Conservation (phyloP, 2,329 filamentous ascomycete species). For the Microdochium nivale region DNA sequence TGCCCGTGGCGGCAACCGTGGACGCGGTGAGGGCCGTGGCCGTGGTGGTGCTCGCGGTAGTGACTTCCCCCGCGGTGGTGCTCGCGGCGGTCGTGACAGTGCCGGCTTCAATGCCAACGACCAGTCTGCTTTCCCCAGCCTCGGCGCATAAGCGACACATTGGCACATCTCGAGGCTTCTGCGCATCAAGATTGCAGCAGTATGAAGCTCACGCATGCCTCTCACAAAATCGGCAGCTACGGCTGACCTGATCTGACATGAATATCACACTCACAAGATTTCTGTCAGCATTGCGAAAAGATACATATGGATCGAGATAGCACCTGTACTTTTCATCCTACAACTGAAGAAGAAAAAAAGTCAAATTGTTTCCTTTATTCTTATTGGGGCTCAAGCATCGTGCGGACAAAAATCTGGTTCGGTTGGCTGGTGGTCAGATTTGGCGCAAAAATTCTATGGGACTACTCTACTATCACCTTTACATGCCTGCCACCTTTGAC, state of each 20-base stretch:
- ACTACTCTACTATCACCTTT: neutral
- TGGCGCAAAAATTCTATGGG: neutral
- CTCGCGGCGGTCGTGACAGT: conserved; percentile 39
- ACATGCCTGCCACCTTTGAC: too few relatives aligned
- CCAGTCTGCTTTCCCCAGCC: conserved; percentile 51
- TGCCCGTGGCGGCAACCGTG: conserved; percentile 37
- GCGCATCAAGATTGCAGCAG: neutral
- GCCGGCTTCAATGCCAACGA: conserved; percentile 48
- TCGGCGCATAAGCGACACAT: conserved; percentile 36
- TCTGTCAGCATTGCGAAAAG: neutral
- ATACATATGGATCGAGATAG: neutral
- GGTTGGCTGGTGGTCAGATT: neutral
- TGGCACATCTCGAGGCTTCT: neutral
- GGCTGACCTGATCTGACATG: neutral
- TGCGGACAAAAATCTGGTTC: neutral
- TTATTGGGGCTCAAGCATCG: neutral
- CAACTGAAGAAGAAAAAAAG: neutral
- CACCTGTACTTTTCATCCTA: neutral
- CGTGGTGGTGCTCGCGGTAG: conserved; percentile 25
- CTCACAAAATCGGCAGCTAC: neutral
- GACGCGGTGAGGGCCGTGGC: conserved; percentile 34
- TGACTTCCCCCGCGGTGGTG: conserved; percentile 32
- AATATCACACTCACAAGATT: neutral
- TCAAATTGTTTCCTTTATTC: neutral
- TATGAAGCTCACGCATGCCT: neutral